Conservation (phyloP, 2,329 filamentous ascomycete species). For the Aphanoascus verrucosus region DNA sequence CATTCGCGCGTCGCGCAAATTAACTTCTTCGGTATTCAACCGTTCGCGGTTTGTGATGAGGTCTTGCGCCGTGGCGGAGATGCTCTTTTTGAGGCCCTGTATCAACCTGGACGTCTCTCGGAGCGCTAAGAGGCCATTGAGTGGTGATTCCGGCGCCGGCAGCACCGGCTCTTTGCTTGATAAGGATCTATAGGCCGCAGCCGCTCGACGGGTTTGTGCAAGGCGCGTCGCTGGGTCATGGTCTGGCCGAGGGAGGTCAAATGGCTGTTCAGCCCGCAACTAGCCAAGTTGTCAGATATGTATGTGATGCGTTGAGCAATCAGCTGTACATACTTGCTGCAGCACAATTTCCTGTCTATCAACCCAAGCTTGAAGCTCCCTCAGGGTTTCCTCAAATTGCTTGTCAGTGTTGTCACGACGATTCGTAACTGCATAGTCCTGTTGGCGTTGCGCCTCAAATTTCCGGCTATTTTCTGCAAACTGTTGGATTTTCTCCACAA, state of each 20-base stretch:
- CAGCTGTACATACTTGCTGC: conserved; percentile 30
- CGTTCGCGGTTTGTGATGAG: conserved; percentile 31
- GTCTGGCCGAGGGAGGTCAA: conserved; percentile 23
- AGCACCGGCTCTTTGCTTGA: conserved; percentile 53
- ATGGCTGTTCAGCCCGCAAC: conserved; percentile 26
- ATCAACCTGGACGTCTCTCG: conserved; percentile 56
- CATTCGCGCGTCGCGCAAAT: conserved; percentile 39
- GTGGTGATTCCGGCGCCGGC: conserved; percentile 54
- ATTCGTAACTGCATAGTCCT: conserved; percentile 22
- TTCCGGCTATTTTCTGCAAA: conserved; percentile 28
- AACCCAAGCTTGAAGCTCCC: conserved; percentile 51
- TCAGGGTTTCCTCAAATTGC: conserved; percentile 54
- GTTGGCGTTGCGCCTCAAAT: conserved; percentile 26
- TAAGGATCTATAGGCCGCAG: conserved; percentile 55
- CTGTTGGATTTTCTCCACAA: conserved; percentile 13
- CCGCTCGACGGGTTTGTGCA: conserved; percentile 45
- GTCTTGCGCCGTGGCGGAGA: conserved; percentile 37
- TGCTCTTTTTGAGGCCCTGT: conserved; percentile 51
- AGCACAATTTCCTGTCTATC: conserved; percentile 39
- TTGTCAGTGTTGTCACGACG: conserved; percentile 27
- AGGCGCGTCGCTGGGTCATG: conserved; percentile 27
- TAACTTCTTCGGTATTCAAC: conserved; percentile 37
- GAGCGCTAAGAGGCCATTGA: conserved; percentile 62
- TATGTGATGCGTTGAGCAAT: not conserved
- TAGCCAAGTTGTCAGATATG: conserved; percentile 13